Conservation (phyloP, 2,329 filamentous ascomycete genomes). For the Trichoderma pleuroti region DNA sequence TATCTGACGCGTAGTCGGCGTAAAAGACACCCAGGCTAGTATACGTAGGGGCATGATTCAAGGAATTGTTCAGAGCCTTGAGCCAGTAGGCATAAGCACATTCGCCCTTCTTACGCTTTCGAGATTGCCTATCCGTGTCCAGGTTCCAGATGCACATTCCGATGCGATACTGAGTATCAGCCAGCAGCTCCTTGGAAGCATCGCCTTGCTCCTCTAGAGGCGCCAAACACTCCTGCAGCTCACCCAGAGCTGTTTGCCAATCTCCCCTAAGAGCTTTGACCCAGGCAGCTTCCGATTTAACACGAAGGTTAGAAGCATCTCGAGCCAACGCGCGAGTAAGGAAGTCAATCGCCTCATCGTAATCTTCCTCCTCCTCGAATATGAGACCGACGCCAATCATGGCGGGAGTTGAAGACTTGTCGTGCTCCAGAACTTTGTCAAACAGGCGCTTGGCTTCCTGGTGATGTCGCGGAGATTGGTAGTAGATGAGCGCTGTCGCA, state of each 20-base stretch:
- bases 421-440: constrained; percentile 71
- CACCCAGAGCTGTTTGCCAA: constrained; percentile 61
- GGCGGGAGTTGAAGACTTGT: constrained; percentile 72
- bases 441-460: constrained; percentile 84
- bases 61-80: constrained; percentile 76
- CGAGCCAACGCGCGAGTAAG: constrained; percentile 70
- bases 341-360: constrained; percentile 75
- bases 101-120: constrained; percentile 71
- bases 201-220: constrained; percentile 60
- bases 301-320: constrained; percentile 70
- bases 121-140: constrained; percentile 67
- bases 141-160: constrained; percentile 84
- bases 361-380: constrained; percentile 90
- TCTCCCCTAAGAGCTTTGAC: constrained; percentile 81
- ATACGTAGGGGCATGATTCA: constrained; percentile 86
- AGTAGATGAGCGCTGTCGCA: constrained; percentile 83
- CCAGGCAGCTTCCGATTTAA: constrained; percentile 88
- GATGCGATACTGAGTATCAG: constrained; percentile 81
- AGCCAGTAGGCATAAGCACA: constrained; percentile 78
- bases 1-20: constrained; percentile 84
- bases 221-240: constrained; percentile 67
- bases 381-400: constrained; percentile 89
- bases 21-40: constrained; percentile 90
- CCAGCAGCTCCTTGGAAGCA: constrained; percentile 63
- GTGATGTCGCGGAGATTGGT: constrained; percentile 87